Percentiles rank a stretch among this genome's conserved stretches.
Conservation (phyloP, 2,329 filamentous ascomycete species). For the Herpotrichia juniperi region DNA sequence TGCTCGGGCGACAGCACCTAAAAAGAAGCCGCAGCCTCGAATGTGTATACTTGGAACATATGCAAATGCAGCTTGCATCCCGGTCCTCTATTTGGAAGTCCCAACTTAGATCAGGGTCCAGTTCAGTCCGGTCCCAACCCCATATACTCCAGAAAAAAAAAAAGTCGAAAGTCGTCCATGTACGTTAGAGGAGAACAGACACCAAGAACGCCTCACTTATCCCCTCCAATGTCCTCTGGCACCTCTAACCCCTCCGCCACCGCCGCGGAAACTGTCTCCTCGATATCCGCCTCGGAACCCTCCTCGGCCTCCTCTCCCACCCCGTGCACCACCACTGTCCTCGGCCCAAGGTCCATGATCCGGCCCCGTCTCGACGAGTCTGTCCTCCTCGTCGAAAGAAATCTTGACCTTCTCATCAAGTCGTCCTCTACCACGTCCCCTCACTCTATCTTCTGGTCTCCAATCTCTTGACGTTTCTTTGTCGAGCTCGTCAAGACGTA, state of each 20-base stretch:
- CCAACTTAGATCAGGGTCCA: too few species aligned
- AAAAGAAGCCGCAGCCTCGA: too few species aligned
- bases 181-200: not conserved
- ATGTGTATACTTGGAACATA: too few species aligned
- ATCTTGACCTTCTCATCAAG: conserved; percentile 48
- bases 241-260: conserved; percentile 1
- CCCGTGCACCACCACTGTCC: conserved; percentile 21
- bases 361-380: conserved; percentile 49
- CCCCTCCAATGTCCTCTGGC: conserved; percentile 1
- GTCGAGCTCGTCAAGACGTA: conserved; percentile 67
- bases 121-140: too few species aligned
- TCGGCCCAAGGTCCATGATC: conserved; percentile 39
- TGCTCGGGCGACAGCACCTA: too few species aligned
- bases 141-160: too few species aligned
- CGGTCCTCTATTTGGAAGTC: too few species aligned
- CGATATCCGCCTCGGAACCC: conserved; percentile 10
- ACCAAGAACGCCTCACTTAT: not conserved
- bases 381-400: conserved; percentile 52
- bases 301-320: conserved; percentile 17
- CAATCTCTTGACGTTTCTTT: conserved; percentile 51
- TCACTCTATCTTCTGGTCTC: conserved; percentile 37
- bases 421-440: conserved; percentile 33
- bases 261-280: not conserved
- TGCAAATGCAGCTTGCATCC: too few species aligned
- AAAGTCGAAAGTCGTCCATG: not conserved